Evolutionary conservation across 2,329 filamentous ascomycete genomes (phyloP), one percentile per base, ranked within the genome.

Genomic region (Penicillium frequentans): DNA sequence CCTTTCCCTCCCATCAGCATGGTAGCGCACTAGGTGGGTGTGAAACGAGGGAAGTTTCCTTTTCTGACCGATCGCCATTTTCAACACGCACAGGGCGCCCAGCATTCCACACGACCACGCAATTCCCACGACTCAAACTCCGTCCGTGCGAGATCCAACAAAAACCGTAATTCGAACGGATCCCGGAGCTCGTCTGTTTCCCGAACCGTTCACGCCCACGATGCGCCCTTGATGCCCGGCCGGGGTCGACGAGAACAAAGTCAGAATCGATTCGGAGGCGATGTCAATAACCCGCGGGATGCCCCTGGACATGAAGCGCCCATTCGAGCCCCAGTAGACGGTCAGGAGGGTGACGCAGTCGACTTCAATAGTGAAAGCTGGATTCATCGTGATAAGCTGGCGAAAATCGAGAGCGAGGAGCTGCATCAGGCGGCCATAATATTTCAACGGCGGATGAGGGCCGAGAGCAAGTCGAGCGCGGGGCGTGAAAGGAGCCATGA

Each of bases 351-450:
- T 27, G 52, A 60, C 26, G 29, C 56, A 33, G 49, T 62, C 11
- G 61, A 68, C 13, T 55, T 68, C 33, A 71, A 75, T n/a, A 62
- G 71, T 21, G 75, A 75, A 55, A 75, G 78, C 39, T 81, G 79
- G 79, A 81, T 81, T 52, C 79, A 81, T 58, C 73, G 79, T 10
- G 79, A 81, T 62, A 81, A 81, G 63, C 63, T 81, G 56, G 79
- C 79, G 23, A 75, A 74, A 53, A 81, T 81, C 33, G 79, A 81
- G 63, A 81, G 77, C 55, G 77, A 81, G 66, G 79, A 81, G 62
- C 64, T 81, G 49, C 79, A 81, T 52, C 77, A 79, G 61, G 76
- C 77, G 10, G 77, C 78, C 21, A 75, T 79, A 48, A 69, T 75
- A 35, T 78, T 70, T 63, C 77, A 71, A 56, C 73, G 68, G 55